Base-by-base conservation (phyloP, 2,329 filamentous ascomycete genomes). In the Cadophora gregata region DNA sequence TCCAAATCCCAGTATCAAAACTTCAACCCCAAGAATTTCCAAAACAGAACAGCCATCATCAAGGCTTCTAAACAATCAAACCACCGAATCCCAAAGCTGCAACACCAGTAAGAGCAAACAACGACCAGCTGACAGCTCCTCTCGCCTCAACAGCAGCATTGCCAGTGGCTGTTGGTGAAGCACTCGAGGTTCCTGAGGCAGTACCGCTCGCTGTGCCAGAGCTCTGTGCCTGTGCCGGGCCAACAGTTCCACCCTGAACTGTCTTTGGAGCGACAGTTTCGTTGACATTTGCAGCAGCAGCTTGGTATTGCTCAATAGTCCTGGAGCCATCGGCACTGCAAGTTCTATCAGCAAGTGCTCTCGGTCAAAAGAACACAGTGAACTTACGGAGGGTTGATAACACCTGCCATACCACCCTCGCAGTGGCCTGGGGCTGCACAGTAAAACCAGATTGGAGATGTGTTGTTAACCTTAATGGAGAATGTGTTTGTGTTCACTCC, bases 371-470 rank as follows among this genome's bases (percentile, higher is more conserved):
- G 47, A 14, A 38, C 21, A 31, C 21, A 31, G 33, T 47, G 2
- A 63, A 78, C 78, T 67, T 69, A 75, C 73, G 66, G 62, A 65
- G 77, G 77, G 67, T 83, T 83, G 63, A 83, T 79, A 14, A 81
- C 80, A 53, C 79, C 78, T 38, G 76, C 76, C 81, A 83, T 83
- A 16, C 81, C 81, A 19, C 45, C 65, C 69, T 79, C 76, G 66
- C 81, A 83, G 70, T 82, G 80, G 19, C 71, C 72, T 0, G 67
- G 73, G 16, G 75, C 72, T 4, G 76, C 77, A 69, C 81, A 83
- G 69, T 82, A 83, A 66, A 79, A 79, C 80, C 80, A 82, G 29
- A 82, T 78, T 16, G 81, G 78, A 29, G 77, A 73, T 4, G 78
- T 79, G 65, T 80, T 73, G 51, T 78, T 78, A 63, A 83, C 70